Evolutionary conservation across 352 stramenopile species (phyloP), one percentile per base, ranked within the genome.

Genomic region (Globisporangium paroecandrum): DNA sequence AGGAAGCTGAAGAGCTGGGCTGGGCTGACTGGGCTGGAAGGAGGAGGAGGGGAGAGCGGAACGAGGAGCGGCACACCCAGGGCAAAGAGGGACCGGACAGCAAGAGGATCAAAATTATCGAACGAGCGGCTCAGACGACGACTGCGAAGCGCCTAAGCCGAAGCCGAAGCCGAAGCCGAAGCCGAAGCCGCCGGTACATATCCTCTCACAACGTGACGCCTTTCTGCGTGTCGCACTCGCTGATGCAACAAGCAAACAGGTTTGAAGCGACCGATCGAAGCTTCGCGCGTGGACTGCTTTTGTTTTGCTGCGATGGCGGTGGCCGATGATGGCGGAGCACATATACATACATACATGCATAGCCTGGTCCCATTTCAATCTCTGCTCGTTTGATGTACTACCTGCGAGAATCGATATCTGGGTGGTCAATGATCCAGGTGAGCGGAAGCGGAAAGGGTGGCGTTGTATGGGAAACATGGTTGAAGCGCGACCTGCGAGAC

Each of bases 121-220:
- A 64, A 64, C 58, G 54, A 60, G 54, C 25, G 54, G 54, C 54
- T 60, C 54, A 41, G 25, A 60, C 13, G 27, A 25, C 38, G 27
- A 25, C 38, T 46, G 13, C 38, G 38, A 46, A 46, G 38, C 4
- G 38, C 38, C 38, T 4, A 46, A 46, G 38, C 38, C 38, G 12
- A 41, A 15, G 41, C 15, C 25, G 24, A 32, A 38, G 38, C 38
- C 38, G 12, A 41, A 15, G 41, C 15, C 25, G 24, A 32, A 38
- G 24, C 29, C 29, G 29, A 32, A 32, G 54, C 54, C 27, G 54
- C 29, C 10, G 55, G 58, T 64, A 64, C 54, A 32, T 32, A 32
- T 32, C 58, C 10, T 43, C 25, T 34, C 24, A 64, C 58, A 64
- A 64, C 36, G 36, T 36, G 58, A 64, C 58, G 58, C 58, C 58